These are phyloP conservation scores for Pleurotus citrinopileatus DNA, from an alignment of 768 basidiomycete genomes.

Conservation along the genomic window DNA sequence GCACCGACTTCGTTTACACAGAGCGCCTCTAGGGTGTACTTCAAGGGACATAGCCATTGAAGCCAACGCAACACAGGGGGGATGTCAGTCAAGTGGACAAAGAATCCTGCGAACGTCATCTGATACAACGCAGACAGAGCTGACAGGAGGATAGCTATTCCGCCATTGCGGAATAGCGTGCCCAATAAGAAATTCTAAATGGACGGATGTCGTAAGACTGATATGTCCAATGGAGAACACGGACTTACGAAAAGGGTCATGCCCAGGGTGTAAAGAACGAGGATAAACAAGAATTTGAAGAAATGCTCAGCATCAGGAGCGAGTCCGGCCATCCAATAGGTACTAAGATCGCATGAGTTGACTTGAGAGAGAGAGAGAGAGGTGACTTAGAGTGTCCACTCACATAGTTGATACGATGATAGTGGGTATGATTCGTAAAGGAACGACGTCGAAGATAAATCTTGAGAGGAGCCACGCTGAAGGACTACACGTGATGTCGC, in stretches of 20 bases:
- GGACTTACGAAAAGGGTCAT: constrained; percentile 81
- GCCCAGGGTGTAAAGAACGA: constrained; percentile 79
- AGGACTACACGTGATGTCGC: constrained; percentile 45
- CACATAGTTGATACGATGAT: constrained; percentile 84
- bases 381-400: too few species aligned
- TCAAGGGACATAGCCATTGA: constrained; percentile 85
- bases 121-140: constrained; percentile 74
- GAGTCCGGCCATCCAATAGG: constrained; percentile 97
- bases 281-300: constrained; percentile 93
- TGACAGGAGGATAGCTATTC: constrained; percentile 87
- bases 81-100: constrained; percentile 81
- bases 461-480: constrained; percentile 90
- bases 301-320: constrained; percentile 73
- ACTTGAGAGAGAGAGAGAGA: background rate
- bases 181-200: constrained; percentile 89
- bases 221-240: background rate
- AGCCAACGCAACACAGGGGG: constrained; percentile 93
- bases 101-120: constrained; percentile 91
- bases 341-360: constrained; percentile 35
- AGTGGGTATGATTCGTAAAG: constrained; percentile 85
- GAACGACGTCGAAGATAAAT: constrained; percentile 85
- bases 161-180: constrained; percentile 78
- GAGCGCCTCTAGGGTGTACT: constrained; percentile 82
- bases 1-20: constrained; percentile 90
- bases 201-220: too few species aligned